phyloP scores from a whole-genome alignment of 805 yeast genomes.

The Ogataea trehaloabstinens region DNA sequence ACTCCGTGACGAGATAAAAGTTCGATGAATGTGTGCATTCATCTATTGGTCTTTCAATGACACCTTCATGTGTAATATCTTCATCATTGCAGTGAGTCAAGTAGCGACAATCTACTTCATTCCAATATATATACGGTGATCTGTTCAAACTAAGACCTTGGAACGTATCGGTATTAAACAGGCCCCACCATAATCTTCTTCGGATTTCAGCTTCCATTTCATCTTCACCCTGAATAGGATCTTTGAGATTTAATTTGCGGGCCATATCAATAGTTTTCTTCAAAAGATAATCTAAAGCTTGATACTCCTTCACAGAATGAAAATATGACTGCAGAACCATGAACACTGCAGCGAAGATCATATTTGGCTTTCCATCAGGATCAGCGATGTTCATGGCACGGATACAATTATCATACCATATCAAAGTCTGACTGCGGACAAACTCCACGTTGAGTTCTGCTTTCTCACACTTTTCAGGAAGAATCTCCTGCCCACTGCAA shows the following conservation, averaged over 20 bases:
- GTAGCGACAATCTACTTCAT: constrained; percentile 1
- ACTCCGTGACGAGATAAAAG: constrained; percentile 2
- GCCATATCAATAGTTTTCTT: not conserved
- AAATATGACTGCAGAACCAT: constrained; percentile 5
- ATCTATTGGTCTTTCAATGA: constrained; percentile 3
- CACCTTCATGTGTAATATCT: constrained; percentile 1
- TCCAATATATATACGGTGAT: constrained; percentile 1
- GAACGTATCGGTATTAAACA: constrained; percentile 3
- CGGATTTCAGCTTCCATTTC: constrained; percentile 2
- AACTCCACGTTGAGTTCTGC: not conserved
- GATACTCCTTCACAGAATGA: constrained; percentile 3
- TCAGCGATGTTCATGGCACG: constrained; percentile 4
- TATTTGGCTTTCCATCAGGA: constrained; percentile 1
- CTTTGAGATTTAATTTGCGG: constrained; percentile 1
- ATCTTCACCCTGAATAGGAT: constrained; percentile 1
- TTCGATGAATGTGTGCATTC: constrained; percentile 4
- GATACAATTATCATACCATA: constrained; percentile 5
- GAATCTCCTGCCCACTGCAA: constrained; percentile 4
- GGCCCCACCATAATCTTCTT: constrained; percentile 4
- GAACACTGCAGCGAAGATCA: constrained; percentile 1
- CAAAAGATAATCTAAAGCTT: constrained; percentile 2
- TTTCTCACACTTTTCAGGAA: constrained; percentile 2
- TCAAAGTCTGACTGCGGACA: constrained; percentile 1
- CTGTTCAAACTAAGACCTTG: constrained; percentile 4
- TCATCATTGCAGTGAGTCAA: constrained; percentile 4